phyloP scores from a whole-genome alignment of 495 filamentous ascomycete species.

The Bacidia rubella region DNA sequence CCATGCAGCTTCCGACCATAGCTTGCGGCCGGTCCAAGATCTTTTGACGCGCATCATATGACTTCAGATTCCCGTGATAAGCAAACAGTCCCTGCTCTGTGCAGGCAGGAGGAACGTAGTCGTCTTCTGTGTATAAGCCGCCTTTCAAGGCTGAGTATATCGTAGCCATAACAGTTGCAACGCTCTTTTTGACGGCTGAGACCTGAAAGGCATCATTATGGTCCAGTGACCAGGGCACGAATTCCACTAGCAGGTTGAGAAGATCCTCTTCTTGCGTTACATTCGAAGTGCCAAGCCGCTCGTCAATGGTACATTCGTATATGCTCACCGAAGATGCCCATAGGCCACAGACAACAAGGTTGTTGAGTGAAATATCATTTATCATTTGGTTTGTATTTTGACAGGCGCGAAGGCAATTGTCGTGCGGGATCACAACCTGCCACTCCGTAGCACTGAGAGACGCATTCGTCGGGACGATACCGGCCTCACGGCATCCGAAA shows the following conservation, averaged over 20 bases:
- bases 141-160: not conserved
- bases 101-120: not conserved
- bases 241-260: not conserved
- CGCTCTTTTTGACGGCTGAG: not conserved
- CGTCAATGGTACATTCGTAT: not conserved
- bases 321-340: not conserved
- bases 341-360: not conserved
- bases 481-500: no score
- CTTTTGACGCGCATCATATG: not conserved
- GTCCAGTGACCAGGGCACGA: not conserved
- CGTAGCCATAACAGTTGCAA: not conserved
- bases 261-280: not conserved
- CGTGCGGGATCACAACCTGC: no score
- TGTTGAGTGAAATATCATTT: not conserved
- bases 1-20: not conserved
- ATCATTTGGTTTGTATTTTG: not conserved
- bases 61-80: not conserved
- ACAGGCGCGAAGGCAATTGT: not conserved
- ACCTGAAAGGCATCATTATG: not conserved
- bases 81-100: not conserved
- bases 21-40: not conserved
- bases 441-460: no score
- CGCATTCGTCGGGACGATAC: no score
- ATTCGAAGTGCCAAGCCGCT: not conserved
- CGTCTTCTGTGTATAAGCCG: not conserved